Conservation (phyloP, 1,284 basidiomycete species). For the Pseudozyma sp. region DNA sequence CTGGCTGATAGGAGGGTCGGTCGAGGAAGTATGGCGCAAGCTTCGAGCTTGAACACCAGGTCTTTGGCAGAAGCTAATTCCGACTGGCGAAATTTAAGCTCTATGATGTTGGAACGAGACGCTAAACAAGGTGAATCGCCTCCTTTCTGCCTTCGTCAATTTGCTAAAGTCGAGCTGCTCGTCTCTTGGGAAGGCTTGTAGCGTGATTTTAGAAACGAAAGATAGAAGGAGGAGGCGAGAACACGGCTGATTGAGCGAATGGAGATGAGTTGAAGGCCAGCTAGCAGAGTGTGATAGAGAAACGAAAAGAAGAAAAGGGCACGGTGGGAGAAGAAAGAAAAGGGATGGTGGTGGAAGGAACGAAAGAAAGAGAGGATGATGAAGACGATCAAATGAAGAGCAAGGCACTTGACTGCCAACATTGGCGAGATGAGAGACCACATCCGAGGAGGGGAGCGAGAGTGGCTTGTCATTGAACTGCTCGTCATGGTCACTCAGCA, state of each 20-base stretch:
- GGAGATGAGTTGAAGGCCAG: conserved; percentile 17
- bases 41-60: neutral
- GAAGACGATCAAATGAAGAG: neutral
- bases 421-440: no score
- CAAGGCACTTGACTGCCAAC: no score
- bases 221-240: neutral
- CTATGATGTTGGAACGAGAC: no score
- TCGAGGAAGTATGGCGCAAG: no score
- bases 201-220: neutral
- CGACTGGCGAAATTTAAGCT: conserved; percentile 12
- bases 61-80: neutral
- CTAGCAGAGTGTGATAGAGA: conserved; percentile 7
- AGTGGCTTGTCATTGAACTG: conserved; percentile 10
- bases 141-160: no score
- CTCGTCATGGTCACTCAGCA: conserved; percentile 3
- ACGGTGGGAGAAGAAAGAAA: conserved; percentile 6
- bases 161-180: no score
- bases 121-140: no score
- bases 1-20: conserved; percentile 1
- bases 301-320: conserved; percentile 10
- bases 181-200: neutral
- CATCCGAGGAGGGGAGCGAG: neutral
- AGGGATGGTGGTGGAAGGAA: conserved; percentile 35
- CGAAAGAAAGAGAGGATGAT: neutral
- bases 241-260: neutral